phyloP scores from a whole-genome alignment of 495 filamentous ascomycete genomes.

The Ascodesmis nigricans region DNA sequence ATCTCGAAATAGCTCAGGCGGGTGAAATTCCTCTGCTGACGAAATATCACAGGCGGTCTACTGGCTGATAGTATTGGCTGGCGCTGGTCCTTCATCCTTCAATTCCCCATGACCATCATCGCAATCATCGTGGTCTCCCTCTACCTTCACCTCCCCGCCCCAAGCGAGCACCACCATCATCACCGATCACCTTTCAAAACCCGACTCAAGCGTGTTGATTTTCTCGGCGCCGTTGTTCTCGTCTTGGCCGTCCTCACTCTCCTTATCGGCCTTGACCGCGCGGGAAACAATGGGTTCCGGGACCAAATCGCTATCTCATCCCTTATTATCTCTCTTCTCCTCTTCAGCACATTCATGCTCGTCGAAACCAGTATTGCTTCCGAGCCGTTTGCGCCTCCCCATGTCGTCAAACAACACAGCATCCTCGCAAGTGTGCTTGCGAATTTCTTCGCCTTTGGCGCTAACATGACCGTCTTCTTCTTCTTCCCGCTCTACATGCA shows the following conservation, averaged over 20 bases:
- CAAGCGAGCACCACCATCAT: conserved; percentile 17
- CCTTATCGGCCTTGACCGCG: conserved; percentile 55
- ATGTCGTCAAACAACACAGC: conserved; percentile 50
- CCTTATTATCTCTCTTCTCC: conserved; percentile 32
- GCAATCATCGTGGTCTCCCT: conserved; percentile 43
- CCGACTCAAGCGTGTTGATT: conserved; percentile 57
- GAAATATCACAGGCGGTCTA: conserved; percentile 28
- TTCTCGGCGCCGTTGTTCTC: conserved; percentile 48
- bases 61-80: conserved; percentile 58
- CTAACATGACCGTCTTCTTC: conserved; percentile 43
- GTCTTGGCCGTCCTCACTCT: conserved; percentile 50
- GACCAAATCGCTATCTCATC: conserved; percentile 36
- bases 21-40: conserved; percentile 5
- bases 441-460: conserved; percentile 57
- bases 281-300: conserved; percentile 51
- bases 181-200: conserved; percentile 21
- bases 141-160: conserved; percentile 41
- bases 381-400: conserved; percentile 60
- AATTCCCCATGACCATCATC: conserved; percentile 45
- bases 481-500: conserved; percentile 67
- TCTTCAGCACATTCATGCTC: conserved; percentile 46
- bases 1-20: neutral
- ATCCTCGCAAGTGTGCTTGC: conserved; percentile 47
- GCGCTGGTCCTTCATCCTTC: conserved; percentile 61
- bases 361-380: conserved; percentile 50